A percentile compares a stretch with the other conserved stretches of the same genome.
These are phyloP conservation scores for Hygrophorus pudorinus DNA, from an alignment of 768 basidiomycete genomes.

Conservation along the genomic window DNA sequence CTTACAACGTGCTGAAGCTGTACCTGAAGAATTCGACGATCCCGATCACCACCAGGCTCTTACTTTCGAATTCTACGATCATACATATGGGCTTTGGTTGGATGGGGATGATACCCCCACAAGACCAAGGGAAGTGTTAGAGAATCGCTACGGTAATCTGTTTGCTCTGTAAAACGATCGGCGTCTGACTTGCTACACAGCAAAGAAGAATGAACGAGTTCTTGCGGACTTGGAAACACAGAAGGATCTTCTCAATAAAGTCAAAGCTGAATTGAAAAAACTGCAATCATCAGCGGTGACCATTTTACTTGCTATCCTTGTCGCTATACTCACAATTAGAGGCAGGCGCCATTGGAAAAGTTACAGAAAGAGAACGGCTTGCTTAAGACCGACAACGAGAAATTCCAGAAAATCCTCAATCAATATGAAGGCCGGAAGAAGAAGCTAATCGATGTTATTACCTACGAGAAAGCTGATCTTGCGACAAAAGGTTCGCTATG, in stretches of 20 bases:
- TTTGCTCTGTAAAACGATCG: not conserved
- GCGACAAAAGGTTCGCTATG: slow-evolving; percentile 36
- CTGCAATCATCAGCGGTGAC: slow-evolving; percentile 54
- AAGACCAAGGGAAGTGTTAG: slow-evolving; percentile 60
- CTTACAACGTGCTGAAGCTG: slow-evolving; percentile 44
- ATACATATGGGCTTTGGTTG: slow-evolving; percentile 61
- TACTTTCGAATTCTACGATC: slow-evolving; percentile 64
- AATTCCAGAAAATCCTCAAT: slow-evolving; percentile 66
- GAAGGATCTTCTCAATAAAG: slow-evolving; percentile 33
- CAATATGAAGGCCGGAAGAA: slow-evolving; percentile 63
- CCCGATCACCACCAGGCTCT: slow-evolving; percentile 65
- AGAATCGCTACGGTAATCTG: slow-evolving; percentile 64
- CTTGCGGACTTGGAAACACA: slow-evolving; percentile 53
- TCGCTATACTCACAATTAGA: not conserved
- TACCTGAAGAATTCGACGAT: slow-evolving; percentile 73
- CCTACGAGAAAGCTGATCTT: slow-evolving; percentile 58
- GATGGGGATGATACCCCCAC: slow-evolving; percentile 57
- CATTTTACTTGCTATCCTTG: not conserved
- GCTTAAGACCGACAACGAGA: slow-evolving; percentile 64
- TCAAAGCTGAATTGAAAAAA: slow-evolving; percentile 43
- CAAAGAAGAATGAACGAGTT: slow-evolving; percentile 62
- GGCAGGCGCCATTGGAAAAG: slow-evolving; percentile 52
- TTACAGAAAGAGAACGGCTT: slow-evolving; percentile 52
- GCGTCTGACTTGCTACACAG: slow-evolving; percentile 25
- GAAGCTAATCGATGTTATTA: slow-evolving; percentile 56